Percentiles rank a stretch among this genome's conserved stretches.
Evolutionary conservation across 495 filamentous ascomycete species (phyloP).

Genomic region (Pyronema omphalodes): DNA sequence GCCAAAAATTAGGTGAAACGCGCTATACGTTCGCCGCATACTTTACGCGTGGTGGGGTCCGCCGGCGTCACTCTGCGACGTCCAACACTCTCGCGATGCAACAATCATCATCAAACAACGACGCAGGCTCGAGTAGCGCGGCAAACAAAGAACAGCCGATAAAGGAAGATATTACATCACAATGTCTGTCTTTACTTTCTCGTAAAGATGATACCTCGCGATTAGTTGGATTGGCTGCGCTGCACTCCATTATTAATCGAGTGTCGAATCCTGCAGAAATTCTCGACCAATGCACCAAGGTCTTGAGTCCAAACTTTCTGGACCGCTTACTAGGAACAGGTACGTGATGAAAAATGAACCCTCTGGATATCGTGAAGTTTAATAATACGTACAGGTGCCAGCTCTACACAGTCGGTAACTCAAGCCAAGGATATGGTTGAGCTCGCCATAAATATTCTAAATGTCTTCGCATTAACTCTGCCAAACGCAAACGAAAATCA

Average conservation of each 20-base stretch:
- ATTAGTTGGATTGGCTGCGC: constrained; percentile 46
- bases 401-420: constrained; percentile 23
- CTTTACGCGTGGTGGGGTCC: too few relatives aligned
- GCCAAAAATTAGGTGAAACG: too few relatives aligned
- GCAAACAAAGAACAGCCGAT: constrained; percentile 5
- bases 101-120: too few relatives aligned
- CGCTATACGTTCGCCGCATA: too few relatives aligned
- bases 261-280: constrained; percentile 29
- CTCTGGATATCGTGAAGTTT: background rate
- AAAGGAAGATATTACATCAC: constrained; percentile 3
- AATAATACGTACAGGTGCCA: constrained; percentile 17
- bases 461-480: constrained; percentile 38
- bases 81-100: too few relatives aligned
- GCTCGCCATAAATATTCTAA: constrained; percentile 39
- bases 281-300: constrained; percentile 30
- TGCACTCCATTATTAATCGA: constrained; percentile 43
- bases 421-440: constrained; percentile 40
- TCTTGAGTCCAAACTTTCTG: constrained; percentile 39
- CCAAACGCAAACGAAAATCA: constrained; percentile 28
- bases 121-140: background rate
- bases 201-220: constrained; percentile 43
- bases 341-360: background rate
- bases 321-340: constrained; percentile 40
- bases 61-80: too few relatives aligned
- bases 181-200: constrained; percentile 28